phyloP scores from a whole-genome alignment of 2,329 filamentous ascomycete genomes.

The Hypoxylon sp. region DNA sequence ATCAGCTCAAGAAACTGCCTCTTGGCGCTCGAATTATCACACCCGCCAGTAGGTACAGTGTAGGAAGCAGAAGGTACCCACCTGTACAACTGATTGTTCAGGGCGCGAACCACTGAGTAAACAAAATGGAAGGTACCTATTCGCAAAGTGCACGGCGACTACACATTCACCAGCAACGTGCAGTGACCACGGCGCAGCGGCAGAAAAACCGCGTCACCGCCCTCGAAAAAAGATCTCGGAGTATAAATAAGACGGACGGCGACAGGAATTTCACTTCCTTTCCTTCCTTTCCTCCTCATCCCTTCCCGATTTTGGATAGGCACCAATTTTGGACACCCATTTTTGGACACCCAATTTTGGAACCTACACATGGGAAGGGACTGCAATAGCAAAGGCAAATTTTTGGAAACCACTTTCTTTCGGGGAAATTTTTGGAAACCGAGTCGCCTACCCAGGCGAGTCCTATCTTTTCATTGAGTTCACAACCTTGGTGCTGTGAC shows the following conservation, averaged over 20 bases:
- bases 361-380: not conserved
- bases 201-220: constrained; percentile 10
- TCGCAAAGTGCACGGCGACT: not conserved
- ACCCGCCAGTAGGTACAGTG: not conserved
- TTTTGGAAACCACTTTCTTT: not conserved
- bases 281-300: constrained; percentile 4
- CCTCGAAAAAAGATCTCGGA: not conserved
- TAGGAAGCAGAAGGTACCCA: not conserved
- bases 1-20: not conserved
- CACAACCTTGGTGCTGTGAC: constrained; percentile 18
- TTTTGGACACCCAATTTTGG: constrained; percentile 17
- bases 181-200: not conserved
- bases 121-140: not conserved
- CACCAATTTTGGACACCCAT: constrained; percentile 12
- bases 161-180: not conserved
- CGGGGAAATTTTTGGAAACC: constrained; percentile 25
- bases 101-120: not conserved
- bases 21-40: not conserved
- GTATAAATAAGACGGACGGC: not conserved
- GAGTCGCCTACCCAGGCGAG: constrained; percentile 4
- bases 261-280: not conserved
- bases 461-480: constrained; percentile 21
- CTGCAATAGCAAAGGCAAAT: not conserved
- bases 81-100: not conserved
- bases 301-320: not conserved